Base-by-base conservation (phyloP, 768 basidiomycete species). In the Leccinum imitatum region DNA sequence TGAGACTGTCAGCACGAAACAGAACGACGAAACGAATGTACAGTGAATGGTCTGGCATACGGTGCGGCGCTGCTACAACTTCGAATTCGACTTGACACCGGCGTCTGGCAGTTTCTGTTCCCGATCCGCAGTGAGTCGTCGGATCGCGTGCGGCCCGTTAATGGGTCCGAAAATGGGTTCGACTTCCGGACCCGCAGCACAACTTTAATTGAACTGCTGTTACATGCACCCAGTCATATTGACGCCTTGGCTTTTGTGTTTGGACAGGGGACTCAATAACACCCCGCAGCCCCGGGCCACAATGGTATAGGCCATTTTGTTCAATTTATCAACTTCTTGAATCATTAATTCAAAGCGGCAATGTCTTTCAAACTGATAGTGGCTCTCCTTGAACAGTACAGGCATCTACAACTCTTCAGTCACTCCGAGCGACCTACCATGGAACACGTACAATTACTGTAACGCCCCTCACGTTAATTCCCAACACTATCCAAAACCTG, bases 381-480 rank as follows among this genome's bases (percentile, higher is more conserved):
- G 54, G n/a, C 51, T 59, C 27, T 37, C 57, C 21, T 47, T 58
- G 47, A 53, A 51, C 25, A 23, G 30, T 31, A 63, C 61, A n/a
- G 80, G 80, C 6, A 67, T 82, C 30, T 82, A 82, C 65, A 74
- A 78, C 50, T 75, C 79, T 6, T 82, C 81, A 2, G 19, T 67
- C 33, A 82, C 81, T 1, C 81, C 81, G 10, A 56, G 57, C 1
- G 37, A 61, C 50, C 65, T 77, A 11, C 77, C 79, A 0, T 82
- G 81, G 81, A 76, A 81, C 68, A 82, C 80, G 27, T 81, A 82
- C 71, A 82, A 82, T 55, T 82, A 81, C 58, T 82, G 81, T 69
- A 82, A 82, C 54, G 81, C 81, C 0, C 79, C 81, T 0, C 81
- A 79, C 56, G 75, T 80, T 59, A 79, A 77, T 56, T 65, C 71